Base-by-base conservation (phyloP, 805 yeast genomes). In the Maudiozyma bulderi region DNA sequence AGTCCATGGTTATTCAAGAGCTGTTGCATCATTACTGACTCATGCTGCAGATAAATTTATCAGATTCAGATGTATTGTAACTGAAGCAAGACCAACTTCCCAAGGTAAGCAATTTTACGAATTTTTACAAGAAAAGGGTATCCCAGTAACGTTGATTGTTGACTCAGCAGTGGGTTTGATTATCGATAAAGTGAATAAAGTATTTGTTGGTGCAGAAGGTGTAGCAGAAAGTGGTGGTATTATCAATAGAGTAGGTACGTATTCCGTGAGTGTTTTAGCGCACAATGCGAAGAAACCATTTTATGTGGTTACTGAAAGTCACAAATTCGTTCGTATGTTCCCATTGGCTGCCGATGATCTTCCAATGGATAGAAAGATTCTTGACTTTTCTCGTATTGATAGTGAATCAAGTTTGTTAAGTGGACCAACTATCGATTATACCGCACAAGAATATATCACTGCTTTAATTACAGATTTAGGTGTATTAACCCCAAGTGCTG, bases 181-280 rank as follows among this genome's bases (percentile, higher is more conserved):
- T 38, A 82, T 93, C 51, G 90, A 88, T 65, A 85, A 86, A 65
- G 89, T 90, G 11, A 95, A 91, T 69, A 91, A 93, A 67, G 86
- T 93, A 5, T 77, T 93, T 55, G 93, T 93, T 55, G 99, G 99
- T 48, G 99, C 99, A 1, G 99, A 93, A 68, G 99, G 99, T 57
- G 99, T 93, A 3, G 95, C 96, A 3, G 99, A 93, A 71, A 84
- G 95, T 64, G 99, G 99, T 49, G 99, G 99, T 34, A 88, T 95
- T 44, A 91, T 93, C 57, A 93, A 93, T 67, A 90, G 86, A 57
- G 82, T 93, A 53, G 99, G 99, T 6, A 83, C 95, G 1, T 93
- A 87, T 67, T 96, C 93, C 61, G 84, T 91, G 45, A 97, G 97
- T 39, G 91, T 93, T 43, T 70, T 93, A 50, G 96, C 98, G 3